Evolutionary conservation across 257 asterid genomes (phyloP), one percentile per base, ranked within the genome.

Genomic region (Ocimum tenuiflorum): DNA sequence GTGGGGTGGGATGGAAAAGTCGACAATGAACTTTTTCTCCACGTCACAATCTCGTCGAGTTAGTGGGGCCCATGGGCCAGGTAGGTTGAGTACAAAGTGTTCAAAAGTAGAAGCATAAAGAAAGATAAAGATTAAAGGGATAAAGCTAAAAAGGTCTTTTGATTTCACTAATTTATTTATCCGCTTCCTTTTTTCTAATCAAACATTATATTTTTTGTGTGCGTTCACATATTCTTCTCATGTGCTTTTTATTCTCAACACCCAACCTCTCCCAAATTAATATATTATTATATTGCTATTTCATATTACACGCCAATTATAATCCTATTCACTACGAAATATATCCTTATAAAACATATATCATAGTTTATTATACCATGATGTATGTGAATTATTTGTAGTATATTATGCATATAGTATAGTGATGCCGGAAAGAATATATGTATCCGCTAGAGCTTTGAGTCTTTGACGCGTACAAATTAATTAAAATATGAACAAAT

Each of bases 21-120:
- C 63, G 84, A 81, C 60, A 82, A 65, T 55, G 84, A 82, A 78
- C 95, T 82, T 88, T 88, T 84, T 78, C 74, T 84, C 79, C 86
- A 81, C 76, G 82, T 88, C 89, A 84, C 73, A 10, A 74, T 77
- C 66, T 47, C 19, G 60, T 70, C 59, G 48, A 48, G 70, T 64
- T 59, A 15, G 77, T 72, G 79, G 84, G 79, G 1, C 74, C 81
- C 48, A 22, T 0, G 12, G 29, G 39, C 45, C 73, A 71, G 87
- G 70, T 52, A 59, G 79, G 84, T 73, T 56, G 72, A 66, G 83
- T 80, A 61, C 77, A 79, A 84, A 80, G 81, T 56, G 68, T 78
- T 70, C 56, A 53, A 83, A 81, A 83, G 90, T 78, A 64, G 78
- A 70, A 73, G 81, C 77, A 84, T 77, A 77, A 73, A 80, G 82